These are phyloP conservation scores for Scheffersomyces spartinae DNA, from an alignment of 805 yeast genomes.

Conservation along the genomic window DNA sequence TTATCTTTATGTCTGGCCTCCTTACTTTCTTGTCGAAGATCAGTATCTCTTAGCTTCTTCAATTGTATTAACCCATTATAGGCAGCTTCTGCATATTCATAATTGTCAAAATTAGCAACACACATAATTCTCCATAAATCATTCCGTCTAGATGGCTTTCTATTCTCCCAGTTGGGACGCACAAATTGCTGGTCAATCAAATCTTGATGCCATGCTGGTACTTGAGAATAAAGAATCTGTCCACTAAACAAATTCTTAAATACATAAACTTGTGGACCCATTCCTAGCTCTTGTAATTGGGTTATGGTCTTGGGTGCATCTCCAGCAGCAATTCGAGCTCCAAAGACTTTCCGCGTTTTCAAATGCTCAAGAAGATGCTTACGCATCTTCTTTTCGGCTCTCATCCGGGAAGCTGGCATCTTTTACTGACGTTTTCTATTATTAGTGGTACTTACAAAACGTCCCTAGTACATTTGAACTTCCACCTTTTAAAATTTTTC, in stretches of 20 bases:
- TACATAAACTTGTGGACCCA: constrained; percentile 75
- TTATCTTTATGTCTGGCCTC: constrained; percentile 57
- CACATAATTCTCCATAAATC: constrained; percentile 91
- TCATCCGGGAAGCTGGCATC: constrained; percentile 25
- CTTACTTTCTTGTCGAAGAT: constrained; percentile 44
- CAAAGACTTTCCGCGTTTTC: constrained; percentile 29
- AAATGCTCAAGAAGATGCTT: constrained; percentile 34
- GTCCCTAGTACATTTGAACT: too few species aligned
- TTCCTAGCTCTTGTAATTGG: constrained; percentile 34
- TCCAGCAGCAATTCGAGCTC: constrained; percentile 32
- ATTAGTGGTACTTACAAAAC: too few species aligned
- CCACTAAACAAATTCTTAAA: constrained; percentile 84
- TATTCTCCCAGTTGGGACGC: constrained; percentile 84
- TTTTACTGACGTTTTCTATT: too few species aligned
- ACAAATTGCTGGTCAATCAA: constrained; percentile 63
- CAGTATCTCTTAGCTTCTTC: constrained; percentile 60
- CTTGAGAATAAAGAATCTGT: constrained; percentile 81
- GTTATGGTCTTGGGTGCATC: constrained; percentile 17
- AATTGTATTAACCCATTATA: constrained; percentile 66
- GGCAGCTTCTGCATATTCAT: constrained; percentile 58
- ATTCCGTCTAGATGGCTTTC: constrained; percentile 65
- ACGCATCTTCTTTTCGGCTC: constrained; percentile 36
- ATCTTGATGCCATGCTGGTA: constrained; percentile 48
- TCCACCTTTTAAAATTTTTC: too few species aligned
- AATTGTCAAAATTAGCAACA: constrained; percentile 54